Conservation (phyloP, 805 yeast species). For the Tetrapisispora iriomotensis region DNA sequence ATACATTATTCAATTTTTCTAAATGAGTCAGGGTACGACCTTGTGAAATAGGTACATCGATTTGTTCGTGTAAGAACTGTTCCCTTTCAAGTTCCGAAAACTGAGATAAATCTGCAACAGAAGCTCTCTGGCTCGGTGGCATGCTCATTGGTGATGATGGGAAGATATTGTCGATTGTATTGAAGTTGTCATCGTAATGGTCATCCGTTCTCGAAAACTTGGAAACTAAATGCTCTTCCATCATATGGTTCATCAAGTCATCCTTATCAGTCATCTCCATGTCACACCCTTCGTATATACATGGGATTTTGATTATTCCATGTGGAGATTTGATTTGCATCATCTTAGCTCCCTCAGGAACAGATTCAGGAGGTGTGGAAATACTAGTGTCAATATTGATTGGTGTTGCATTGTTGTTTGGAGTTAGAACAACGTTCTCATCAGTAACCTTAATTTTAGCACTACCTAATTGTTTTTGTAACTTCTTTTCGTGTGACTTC, state of each 20-base stretch:
- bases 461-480: conserved; percentile 8
- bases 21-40: neutral
- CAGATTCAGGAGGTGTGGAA: neutral
- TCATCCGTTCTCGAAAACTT: conserved; percentile 4
- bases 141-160: conserved; percentile 5
- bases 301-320: conserved; percentile 4
- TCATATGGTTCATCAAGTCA: conserved; percentile 13
- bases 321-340: neutral
- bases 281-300: conserved; percentile 14
- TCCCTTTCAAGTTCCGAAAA: neutral
- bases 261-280: conserved; percentile 4
- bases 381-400: neutral
- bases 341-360: neutral
- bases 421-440: neutral
- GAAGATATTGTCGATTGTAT: neutral
- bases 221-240: conserved; percentile 13
- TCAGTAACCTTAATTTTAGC: neutral
- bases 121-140: neutral
- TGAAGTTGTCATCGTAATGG: neutral
- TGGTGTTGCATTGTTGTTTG: neutral
- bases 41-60: conserved; percentile 1
- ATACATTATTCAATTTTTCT: neutral
- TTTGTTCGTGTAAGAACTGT: neutral
- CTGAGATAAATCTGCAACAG: neutral
- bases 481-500: conserved; percentile 39